Evolutionary conservation across 768 basidiomycete genomes (phyloP).

Genomic region (Leucocoprinus leucothites): DNA sequence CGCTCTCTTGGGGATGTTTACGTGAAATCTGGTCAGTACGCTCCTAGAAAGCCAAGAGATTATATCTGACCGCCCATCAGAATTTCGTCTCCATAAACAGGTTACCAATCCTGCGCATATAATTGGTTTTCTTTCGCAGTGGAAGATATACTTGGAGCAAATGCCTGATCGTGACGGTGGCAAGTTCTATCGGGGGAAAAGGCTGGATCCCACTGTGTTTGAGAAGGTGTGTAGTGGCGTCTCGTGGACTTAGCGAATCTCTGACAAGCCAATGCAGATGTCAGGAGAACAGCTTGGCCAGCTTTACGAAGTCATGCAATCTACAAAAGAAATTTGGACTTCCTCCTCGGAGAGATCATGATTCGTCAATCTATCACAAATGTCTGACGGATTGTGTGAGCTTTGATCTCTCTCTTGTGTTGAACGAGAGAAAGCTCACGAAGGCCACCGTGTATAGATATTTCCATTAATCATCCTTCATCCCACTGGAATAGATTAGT

Average conservation of each 20-base stretch:
- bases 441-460: conserved; percentile 1
- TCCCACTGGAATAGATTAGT: conserved; percentile 9
- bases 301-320: conserved; percentile 92
- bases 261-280: conserved; percentile 48
- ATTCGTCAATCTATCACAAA: neutral
- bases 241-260: neutral
- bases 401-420: neutral
- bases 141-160: conserved; percentile 89
- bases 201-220: conserved; percentile 64
- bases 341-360: conserved; percentile 30
- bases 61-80: conserved; percentile 34
- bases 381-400: conserved; percentile 10
- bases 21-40: conserved; percentile 63
- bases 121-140: conserved; percentile 93
- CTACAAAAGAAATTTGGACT: conserved; percentile 86
- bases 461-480: neutral
- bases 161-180: conserved; percentile 47
- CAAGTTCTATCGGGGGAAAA: conserved; percentile 56
- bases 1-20: conserved; percentile 83
- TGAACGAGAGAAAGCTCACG: conserved; percentile 10
- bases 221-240: conserved; percentile 58
- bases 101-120: conserved; percentile 86
- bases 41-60: neutral
- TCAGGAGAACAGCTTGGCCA: conserved; percentile 90
- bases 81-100: conserved; percentile 81